Base-by-base conservation (phyloP, 2,329 filamentous ascomycete genomes). In the Coniochaeta hoffmannii region DNA sequence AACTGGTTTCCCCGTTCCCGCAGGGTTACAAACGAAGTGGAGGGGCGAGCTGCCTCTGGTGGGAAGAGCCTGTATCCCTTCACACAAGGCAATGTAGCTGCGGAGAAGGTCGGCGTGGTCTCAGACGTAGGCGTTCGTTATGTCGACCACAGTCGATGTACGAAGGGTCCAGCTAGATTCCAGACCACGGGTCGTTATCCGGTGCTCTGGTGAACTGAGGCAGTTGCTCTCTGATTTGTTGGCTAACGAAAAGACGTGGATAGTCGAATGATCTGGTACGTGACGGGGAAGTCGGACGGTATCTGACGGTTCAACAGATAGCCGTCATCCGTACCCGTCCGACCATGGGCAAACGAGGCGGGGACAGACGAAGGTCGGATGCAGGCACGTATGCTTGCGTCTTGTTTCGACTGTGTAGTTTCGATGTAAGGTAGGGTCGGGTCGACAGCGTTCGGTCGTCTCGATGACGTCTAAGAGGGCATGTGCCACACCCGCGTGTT, bases 1-100 rank as follows among this genome's bases (percentile, higher is more conserved):
- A 63, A 62, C 57, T 59, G 60, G 53, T 53, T 51, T 54, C 55
- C 57, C 49, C 50, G 61, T 60, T 61, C 61, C 62, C 59, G 59
- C 63, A 59, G 59, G 50, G 53, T 28, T 31, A 53, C 50, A 46
- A n/a, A 26, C 24, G 11, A 46, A 28, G 41, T 22, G n/a, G 17
- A 28, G 7, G 32, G 50, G 32, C 26, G 19, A 28, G 41, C 9
- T 28, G 41, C 41, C 41, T 46, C 41, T 28, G 19, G 30, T 3
- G 41, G 41, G 26, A 46, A 14, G 41, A 22, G 41, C 11, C 19
- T 46, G 24, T 15, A 28, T 46, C 41, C 41, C 22, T 38, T 28
- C 28, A 52, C 19, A 15, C 34, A 35, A n/a, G n/a, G 22, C 34
- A 17, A 35, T 28, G 28, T 12, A 19, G 15, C 8, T 14, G 15